Conservation (phyloP, 495 filamentous ascomycete species). For the Amniculicola lignicola region DNA sequence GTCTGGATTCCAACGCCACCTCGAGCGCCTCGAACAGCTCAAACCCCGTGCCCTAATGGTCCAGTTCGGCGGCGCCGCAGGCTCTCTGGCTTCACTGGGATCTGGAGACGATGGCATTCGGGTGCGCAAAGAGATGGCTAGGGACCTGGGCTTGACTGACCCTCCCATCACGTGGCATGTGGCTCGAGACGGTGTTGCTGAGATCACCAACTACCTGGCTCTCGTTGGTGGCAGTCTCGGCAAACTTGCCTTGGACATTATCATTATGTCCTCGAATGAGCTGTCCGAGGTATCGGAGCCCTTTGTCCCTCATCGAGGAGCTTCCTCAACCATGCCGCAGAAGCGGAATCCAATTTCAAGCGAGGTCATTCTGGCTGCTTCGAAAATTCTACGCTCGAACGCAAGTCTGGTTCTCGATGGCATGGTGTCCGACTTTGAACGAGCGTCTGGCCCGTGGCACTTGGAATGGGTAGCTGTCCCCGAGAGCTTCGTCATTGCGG, state of each 20-base stretch:
- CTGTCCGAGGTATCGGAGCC: constrained; percentile 54
- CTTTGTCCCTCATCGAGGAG: constrained; percentile 53
- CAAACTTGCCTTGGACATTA: constrained; percentile 54
- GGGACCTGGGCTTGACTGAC: constrained; percentile 38
- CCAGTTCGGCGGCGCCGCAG: constrained; percentile 51
- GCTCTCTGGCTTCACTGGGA: constrained; percentile 48
- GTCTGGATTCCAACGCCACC: constrained; percentile 47
- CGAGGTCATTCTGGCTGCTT: constrained; percentile 53
- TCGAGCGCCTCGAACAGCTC: constrained; percentile 44
- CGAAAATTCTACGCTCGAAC: constrained; percentile 50
- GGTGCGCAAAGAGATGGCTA: constrained; percentile 44
- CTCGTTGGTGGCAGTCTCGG: constrained; percentile 50
- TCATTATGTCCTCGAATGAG: constrained; percentile 57
- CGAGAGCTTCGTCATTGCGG: constrained; percentile 51
- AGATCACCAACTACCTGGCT: constrained; percentile 51
- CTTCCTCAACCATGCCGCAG: constrained; percentile 56
- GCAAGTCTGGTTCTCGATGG: constrained; percentile 51
- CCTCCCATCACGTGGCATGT: constrained; percentile 51
- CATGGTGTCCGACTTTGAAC: constrained; percentile 55
- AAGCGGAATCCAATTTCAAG: constrained; percentile 55
- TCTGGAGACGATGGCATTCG: constrained; percentile 43
- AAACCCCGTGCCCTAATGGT: constrained; percentile 43
- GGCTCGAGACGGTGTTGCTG: constrained; percentile 49
- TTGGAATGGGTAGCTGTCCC: constrained; percentile 55
- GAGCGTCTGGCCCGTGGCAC: constrained; percentile 54